These are phyloP conservation scores for Arthrobotrys pseudoclavata DNA, from an alignment of 2,329 filamentous ascomycete genomes.

Conservation along the genomic window DNA sequence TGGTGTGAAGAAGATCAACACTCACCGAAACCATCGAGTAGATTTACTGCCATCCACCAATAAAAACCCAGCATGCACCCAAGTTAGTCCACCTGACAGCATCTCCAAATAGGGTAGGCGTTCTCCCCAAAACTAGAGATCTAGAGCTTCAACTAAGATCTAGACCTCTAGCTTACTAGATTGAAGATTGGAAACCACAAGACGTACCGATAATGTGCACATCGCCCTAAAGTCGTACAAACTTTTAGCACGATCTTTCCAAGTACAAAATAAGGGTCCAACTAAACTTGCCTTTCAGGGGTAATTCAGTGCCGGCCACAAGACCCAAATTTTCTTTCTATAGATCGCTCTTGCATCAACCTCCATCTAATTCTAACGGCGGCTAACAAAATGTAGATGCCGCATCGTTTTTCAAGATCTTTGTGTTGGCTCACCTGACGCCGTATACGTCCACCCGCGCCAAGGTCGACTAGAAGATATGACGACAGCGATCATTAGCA, in stretches of 20 bases:
- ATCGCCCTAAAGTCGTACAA: slow-evolving; percentile 57
- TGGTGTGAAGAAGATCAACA: slow-evolving; percentile 52
- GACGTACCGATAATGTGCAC: slow-evolving; percentile 59
- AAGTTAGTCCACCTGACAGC: slow-evolving; percentile 58
- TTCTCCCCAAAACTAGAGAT: slow-evolving; percentile 37
- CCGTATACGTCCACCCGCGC: slow-evolving; percentile 44
- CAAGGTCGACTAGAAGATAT: slow-evolving; percentile 54
- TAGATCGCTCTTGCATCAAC: slow-evolving; percentile 50
- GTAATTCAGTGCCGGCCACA: slow-evolving; percentile 61
- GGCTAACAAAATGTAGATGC: slow-evolving; percentile 34
- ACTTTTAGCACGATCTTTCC: slow-evolving; percentile 35
- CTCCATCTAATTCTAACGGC: slow-evolving; percentile 17
- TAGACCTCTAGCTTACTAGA: slow-evolving; percentile 33
- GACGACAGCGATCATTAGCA: slow-evolving; percentile 59
- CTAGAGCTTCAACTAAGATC: slow-evolving; percentile 54
- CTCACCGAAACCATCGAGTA: slow-evolving; percentile 60
- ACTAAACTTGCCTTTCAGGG: slow-evolving; percentile 58
- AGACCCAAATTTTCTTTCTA: slow-evolving; percentile 59
- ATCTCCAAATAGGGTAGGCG: slow-evolving; percentile 29
- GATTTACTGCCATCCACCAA: slow-evolving; percentile 59
- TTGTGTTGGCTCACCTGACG: slow-evolving; percentile 59
- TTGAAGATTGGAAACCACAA: slow-evolving; percentile 32
- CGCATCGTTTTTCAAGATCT: slow-evolving; percentile 42
- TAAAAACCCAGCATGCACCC: slow-evolving; percentile 26
- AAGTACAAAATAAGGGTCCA: slow-evolving; percentile 23